These are phyloP conservation scores for Globisporangium perplexum DNA, from an alignment of 352 stramenopile genomes.

Conservation along the genomic window DNA sequence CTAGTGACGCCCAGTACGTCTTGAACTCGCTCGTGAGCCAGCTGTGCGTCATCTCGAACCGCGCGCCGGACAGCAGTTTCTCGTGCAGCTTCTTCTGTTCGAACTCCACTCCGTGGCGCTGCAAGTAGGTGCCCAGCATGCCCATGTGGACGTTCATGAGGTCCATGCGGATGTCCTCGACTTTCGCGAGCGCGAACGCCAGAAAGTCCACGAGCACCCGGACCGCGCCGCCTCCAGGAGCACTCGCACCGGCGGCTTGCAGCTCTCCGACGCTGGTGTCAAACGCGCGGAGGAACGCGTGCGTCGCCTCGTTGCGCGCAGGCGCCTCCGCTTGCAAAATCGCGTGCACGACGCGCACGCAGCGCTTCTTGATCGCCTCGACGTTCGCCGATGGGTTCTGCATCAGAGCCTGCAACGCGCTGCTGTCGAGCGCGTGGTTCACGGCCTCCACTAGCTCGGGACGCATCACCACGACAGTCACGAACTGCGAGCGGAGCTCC, in stretches of 20 bases:
- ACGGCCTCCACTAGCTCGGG: constrained; percentile 33
- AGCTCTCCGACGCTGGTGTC: constrained; percentile 18
- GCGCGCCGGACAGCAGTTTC: constrained; percentile 15
- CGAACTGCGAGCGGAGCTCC: constrained; percentile 43
- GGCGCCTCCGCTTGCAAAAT: constrained; percentile 50
- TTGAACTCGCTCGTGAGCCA: constrained; percentile 44
- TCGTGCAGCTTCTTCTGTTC: constrained; percentile 51
- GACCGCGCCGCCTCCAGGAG: background rate
- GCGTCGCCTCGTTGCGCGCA: constrained; percentile 37
- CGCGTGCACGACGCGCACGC: constrained; percentile 32
- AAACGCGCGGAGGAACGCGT: constrained; percentile 28
- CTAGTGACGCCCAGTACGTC: constrained; percentile 21
- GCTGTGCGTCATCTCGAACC: constrained; percentile 35
- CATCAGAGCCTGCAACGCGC: constrained; percentile 31
- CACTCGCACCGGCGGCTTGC: background rate
- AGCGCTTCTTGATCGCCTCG: constrained; percentile 28
- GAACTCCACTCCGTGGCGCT: constrained; percentile 54
- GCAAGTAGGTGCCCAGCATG: constrained; percentile 46
- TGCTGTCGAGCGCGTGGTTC: constrained; percentile 24
- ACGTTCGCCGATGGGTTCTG: constrained; percentile 23
- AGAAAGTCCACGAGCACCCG: constrained; percentile 55
- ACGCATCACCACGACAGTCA: constrained; percentile 14
- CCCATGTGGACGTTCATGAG: constrained; percentile 54
- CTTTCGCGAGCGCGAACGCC: constrained; percentile 55
- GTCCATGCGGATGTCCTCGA: constrained; percentile 60